Evolutionary conservation across 129 eudicot species (phyloP).

Genomic region (Mikania micrantha): DNA sequence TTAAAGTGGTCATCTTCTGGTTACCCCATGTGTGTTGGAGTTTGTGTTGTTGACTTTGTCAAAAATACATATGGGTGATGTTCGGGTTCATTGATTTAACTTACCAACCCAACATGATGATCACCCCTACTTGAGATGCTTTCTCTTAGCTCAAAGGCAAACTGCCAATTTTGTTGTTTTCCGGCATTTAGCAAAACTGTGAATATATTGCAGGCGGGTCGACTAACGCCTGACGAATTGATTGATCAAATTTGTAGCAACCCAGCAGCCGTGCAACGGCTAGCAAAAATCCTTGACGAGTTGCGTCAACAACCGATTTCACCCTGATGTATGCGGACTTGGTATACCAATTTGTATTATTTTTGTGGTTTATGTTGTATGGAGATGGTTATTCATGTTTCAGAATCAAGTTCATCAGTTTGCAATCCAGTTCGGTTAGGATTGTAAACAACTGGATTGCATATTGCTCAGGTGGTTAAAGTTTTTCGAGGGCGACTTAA

Average conservation of each 20-base stretch:
- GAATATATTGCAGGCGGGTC: constrained; percentile 5
- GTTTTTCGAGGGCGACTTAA: constrained; percentile 3
- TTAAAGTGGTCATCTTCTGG: no score
- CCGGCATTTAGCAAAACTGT: background rate
- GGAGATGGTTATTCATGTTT: background rate
- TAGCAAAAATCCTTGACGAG: constrained; percentile 10
- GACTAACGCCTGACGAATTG: constrained; percentile 15
- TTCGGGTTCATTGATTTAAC: background rate
- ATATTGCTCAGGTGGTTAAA: background rate
- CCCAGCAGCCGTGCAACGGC: constrained; percentile 14
- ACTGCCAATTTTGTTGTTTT: background rate
- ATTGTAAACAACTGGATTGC: no score
- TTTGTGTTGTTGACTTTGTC: no score
- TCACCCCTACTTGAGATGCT: background rate
- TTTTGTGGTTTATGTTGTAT: background rate
- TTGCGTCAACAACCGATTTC: constrained; percentile 2
- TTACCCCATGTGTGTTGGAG: no score
- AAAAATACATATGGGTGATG: background rate
- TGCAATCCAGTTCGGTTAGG: background rate
- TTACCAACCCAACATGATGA: background rate
- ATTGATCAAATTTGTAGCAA: constrained; percentile 23
- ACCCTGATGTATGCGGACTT: constrained; percentile 1
- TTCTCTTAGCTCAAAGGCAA: background rate
- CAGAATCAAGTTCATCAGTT: background rate
- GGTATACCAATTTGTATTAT: background rate